Percentiles rank a stretch among this genome's conserved stretches.
phyloP scores from a whole-genome alignment of 257 asterid genomes.

The Nicotiana noctiflora region DNA sequence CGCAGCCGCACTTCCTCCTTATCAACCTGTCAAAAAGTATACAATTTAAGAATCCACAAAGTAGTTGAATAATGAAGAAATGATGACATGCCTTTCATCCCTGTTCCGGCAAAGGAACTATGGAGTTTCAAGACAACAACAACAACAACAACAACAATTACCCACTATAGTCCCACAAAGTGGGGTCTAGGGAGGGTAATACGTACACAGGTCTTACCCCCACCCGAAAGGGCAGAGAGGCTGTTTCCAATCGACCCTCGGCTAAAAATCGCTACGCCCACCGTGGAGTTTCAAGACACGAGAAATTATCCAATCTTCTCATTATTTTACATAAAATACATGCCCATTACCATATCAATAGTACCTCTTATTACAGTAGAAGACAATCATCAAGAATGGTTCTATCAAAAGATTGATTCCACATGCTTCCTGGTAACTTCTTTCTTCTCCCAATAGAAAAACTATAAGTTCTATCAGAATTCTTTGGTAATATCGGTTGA shows the following conservation, averaged over 20 bases:
- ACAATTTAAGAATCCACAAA: not conserved
- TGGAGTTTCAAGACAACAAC: too few relatives aligned
- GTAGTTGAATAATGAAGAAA: not conserved
- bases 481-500: not conserved
- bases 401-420: not conserved
- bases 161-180: too few relatives aligned
- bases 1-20: constrained; percentile 96
- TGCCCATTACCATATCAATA: not conserved
- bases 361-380: not conserved
- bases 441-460: not conserved
- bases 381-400: not conserved
- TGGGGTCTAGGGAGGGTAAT: too few relatives aligned
- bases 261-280: too few relatives aligned
- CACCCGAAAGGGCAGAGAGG: too few relatives aligned
- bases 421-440: not conserved
- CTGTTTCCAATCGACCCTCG: too few relatives aligned
- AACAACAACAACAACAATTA: too few relatives aligned
- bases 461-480: not conserved
- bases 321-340: not conserved
- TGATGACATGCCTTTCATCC: not conserved
- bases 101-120: not conserved
- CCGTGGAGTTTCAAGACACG: not conserved
- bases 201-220: too few relatives aligned
- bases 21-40: constrained; percentile 58
- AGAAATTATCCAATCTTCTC: not conserved